A percentile compares a stretch with the other conserved stretches of the same genome.
These are phyloP conservation scores for Sphaerobolus stellatus DNA, from an alignment of 1,284 basidiomycete species.

Conservation along the genomic window DNA sequence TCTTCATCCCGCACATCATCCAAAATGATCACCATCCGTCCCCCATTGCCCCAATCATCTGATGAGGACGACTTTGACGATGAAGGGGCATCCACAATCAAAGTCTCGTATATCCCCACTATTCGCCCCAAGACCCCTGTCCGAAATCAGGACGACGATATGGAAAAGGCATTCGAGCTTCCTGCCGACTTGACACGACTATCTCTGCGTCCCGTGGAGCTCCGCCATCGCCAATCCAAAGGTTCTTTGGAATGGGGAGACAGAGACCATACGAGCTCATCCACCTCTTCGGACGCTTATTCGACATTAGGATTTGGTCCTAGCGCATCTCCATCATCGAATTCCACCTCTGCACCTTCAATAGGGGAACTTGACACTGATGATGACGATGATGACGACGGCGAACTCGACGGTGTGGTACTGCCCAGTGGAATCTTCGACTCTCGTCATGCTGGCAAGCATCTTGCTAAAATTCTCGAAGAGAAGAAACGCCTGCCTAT, in stretches of 20 bases:
- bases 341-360: conserved; percentile 64
- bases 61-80: conserved; percentile 58
- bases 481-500: conserved; percentile 63
- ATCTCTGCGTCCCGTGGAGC: conserved; percentile 69
- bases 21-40: conserved; percentile 62
- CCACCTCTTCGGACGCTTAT: conserved; percentile 73
- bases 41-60: conserved; percentile 40
- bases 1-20: conserved; percentile 30
- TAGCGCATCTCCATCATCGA: conserved; percentile 62
- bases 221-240: conserved; percentile 72
- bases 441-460: conserved; percentile 60
- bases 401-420: conserved; percentile 75
- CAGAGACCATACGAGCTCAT: conserved; percentile 75
- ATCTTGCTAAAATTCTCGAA: conserved; percentile 71
- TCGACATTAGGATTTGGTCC: conserved; percentile 63
- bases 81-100: conserved; percentile 78
- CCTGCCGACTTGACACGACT: conserved; percentile 74
- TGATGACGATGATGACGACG: conserved; percentile 63
- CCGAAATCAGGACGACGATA: conserved; percentile 53
- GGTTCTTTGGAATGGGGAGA: conserved; percentile 81
- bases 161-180: conserved; percentile 74
- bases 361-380: conserved; percentile 70
- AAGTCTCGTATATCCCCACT: conserved; percentile 54
- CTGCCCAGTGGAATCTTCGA: conserved; percentile 73
- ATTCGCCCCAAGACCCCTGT: conserved; percentile 26